Evolutionary conservation across 306 rosid species (phyloP).

Genomic region (Fragaria nilgerrensis): DNA sequence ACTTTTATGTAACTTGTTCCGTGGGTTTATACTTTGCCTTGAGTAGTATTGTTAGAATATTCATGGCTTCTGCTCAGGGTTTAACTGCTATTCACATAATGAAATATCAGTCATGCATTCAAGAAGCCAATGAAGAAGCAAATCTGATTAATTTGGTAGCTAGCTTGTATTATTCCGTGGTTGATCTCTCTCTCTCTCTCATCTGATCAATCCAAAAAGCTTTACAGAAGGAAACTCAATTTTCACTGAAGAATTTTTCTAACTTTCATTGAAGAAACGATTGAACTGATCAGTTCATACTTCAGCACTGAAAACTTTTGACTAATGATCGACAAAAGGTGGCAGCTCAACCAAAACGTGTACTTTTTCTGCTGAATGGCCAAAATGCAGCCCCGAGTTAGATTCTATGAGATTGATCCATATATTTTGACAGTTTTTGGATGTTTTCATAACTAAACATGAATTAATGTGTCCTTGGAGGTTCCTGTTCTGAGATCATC

Average conservation of each 20-base stretch:
- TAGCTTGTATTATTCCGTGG: too few species aligned
- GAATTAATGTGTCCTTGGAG: background rate
- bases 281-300: background rate
- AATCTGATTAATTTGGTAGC: too few species aligned
- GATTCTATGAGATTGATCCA: background rate
- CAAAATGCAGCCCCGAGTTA: background rate
- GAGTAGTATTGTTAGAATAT: conserved; percentile 38
- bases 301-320: background rate
- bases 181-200: too few species aligned
- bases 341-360: background rate
- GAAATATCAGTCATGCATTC: background rate
- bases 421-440: too few species aligned
- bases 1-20: conserved; percentile 37
- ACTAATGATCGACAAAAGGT: background rate
- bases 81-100: background rate
- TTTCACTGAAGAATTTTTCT: too few species aligned
- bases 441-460: background rate
- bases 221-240: too few species aligned
- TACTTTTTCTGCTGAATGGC: background rate
- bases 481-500: too few species aligned
- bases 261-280: too few species aligned
- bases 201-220: too few species aligned
- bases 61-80: conserved; percentile 70
- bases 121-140: too few species aligned
- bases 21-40: conserved; percentile 73